Evolutionary conservation across 345 rosid genomes (phyloP), one percentile per base, ranked within the genome.

Genomic region (Rhodamnia argentea): DNA sequence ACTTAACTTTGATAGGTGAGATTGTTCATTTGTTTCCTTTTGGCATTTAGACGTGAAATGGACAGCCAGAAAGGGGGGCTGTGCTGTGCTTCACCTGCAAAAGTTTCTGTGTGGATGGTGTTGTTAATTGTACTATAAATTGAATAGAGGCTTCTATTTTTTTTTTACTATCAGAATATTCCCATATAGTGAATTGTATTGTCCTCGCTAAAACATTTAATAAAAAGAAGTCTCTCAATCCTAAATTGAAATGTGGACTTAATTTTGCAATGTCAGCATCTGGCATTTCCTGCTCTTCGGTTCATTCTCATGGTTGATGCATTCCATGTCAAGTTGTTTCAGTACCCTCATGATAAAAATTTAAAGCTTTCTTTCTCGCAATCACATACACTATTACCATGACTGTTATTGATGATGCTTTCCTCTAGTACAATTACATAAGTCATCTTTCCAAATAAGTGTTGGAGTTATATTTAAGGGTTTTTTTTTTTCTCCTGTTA

Each of bases 401-500:
- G 13, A 64, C 3, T 64, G 76, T 32, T 32, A 16, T 64, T 64
- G 76, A 32, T 29, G 76, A 64, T 32, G 44, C 78, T 64, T 64
- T 32, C 78, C 78, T 64, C 44, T 64, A 32, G 78, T 16, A 44
- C 78, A 16, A 64, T 64, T 29, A 16, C 44, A 8, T 29, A 32
- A 64, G 76, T 32, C 44, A 29, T 32, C 78, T 8, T 32, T 64
- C 78, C 78, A 51, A 32, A 16, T 42, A 47, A 84, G 52, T 29
- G 52, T 59, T 1, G 27, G 52, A n/a, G 27, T 55, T 56, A 70
- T 64, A 32, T 18, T 54, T 78, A 24, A 26, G 13, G 13, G n/a
- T n/a, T 42, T 78, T 27, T 55, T 44, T 86, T 58, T 7, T 13
- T 22, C 32, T 86, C 84, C 52, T 86, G 86, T 82, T 87, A 95